These are phyloP conservation scores for Colletotrichum orbiculare DNA, from an alignment of 2,329 filamentous ascomycete genomes.

Conservation along the genomic window DNA sequence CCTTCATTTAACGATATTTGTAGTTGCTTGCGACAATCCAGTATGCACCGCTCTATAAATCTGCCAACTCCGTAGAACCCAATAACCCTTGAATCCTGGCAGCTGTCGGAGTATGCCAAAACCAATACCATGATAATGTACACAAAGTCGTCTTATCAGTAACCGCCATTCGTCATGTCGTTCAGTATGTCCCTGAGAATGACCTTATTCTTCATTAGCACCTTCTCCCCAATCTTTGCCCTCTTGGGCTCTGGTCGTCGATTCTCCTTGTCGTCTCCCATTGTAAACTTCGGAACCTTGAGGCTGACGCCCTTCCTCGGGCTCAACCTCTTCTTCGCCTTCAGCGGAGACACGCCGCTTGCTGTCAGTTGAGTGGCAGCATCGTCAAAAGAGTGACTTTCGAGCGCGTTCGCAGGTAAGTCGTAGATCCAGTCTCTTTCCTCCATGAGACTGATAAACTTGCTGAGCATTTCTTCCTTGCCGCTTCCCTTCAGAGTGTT, in stretches of 20 bases:
- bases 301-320: conserved; percentile 9
- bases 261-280: conserved; percentile 56
- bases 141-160: conserved; percentile 39
- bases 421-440: conserved; percentile 83
- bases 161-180: conserved; percentile 66
- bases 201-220: conserved; percentile 73
- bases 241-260: conserved; percentile 62
- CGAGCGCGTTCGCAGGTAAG: conserved; percentile 71
- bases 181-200: conserved; percentile 83
- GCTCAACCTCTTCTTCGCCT: conserved; percentile 12
- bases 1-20: neutral
- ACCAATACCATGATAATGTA: conserved; percentile 25
- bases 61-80: conserved; percentile 1
- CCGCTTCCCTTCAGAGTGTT: conserved; percentile 80
- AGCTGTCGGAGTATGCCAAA: neutral
- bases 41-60: conserved; percentile 5
- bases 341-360: conserved; percentile 38
- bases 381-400: conserved; percentile 76
- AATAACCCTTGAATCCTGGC: neutral
- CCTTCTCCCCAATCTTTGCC: conserved; percentile 68
- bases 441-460: conserved; percentile 83
- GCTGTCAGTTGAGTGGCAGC: conserved; percentile 60
- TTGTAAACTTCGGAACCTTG: conserved; percentile 29
- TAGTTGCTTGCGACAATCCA: neutral
- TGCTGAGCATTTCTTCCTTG: conserved; percentile 79